Evolutionary conservation across 495 filamentous ascomycete species (phyloP).

Genomic region (Chlorociboria aeruginascens): DNA sequence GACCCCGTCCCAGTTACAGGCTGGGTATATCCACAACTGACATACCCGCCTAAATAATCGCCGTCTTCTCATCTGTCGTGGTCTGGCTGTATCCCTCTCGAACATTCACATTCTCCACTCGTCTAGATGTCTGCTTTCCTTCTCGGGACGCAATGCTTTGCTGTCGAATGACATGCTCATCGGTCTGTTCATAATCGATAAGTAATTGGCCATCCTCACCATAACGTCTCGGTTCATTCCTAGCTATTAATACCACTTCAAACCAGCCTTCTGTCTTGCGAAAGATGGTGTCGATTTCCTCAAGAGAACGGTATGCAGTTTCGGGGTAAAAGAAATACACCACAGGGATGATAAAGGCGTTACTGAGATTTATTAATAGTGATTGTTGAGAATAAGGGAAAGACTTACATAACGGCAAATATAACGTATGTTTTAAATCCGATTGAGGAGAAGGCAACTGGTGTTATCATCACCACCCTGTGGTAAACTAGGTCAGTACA

Average conservation of each 20-base stretch:
- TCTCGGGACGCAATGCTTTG: neutral
- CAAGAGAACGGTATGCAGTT: conserved; percentile 59
- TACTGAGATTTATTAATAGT: conserved; percentile 19
- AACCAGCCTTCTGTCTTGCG: conserved; percentile 46
- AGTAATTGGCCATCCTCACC: conserved; percentile 58
- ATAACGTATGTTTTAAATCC: conserved; percentile 64
- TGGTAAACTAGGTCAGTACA: conserved; percentile 27
- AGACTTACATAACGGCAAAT: conserved; percentile 49
- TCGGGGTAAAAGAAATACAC: conserved; percentile 71
- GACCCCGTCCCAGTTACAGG: no score
- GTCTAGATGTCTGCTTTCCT: neutral
- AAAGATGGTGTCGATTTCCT: conserved; percentile 71
- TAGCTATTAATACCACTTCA: conserved; percentile 46
- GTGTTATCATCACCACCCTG: conserved; percentile 57
- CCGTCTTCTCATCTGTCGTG: neutral
- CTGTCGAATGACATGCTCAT: conserved; percentile 16
- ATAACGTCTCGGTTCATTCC: conserved; percentile 52
- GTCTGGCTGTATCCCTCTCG: neutral
- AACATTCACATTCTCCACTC: neutral
- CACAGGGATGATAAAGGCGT: conserved; percentile 56
- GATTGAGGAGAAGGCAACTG: conserved; percentile 55
- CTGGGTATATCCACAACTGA: neutral
- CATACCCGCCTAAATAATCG: neutral
- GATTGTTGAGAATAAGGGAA: conserved; percentile 5
- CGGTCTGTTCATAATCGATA: conserved; percentile 42